Base-by-base conservation (phyloP, 257 asterid species). In the Solanum sitiens region DNA sequence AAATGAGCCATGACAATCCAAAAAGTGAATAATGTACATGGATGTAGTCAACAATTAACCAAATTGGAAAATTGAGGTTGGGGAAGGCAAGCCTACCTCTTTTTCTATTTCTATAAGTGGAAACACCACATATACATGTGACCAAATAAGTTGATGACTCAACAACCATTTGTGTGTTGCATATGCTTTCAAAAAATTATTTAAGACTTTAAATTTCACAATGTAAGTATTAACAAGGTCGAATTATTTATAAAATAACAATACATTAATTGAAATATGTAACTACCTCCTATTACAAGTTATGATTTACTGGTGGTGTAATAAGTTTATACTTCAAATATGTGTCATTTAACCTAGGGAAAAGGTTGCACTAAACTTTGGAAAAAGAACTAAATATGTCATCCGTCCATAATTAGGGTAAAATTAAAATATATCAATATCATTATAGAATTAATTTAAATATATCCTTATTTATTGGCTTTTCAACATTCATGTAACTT, bases 111-210 rank as follows among this genome's bases (percentile, higher is more conserved):
- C 27, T 53, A 45, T 89, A 89, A 91, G 92, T 91, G 85, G 89
- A 70, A 63, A 91, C 61, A 77, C n/a, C 37, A 44, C 63, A 77
- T 20, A 47, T 47, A 44, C 39, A 77, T 20, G 12, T 47, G 14
- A 44, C 84, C 44, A 87, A 25, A 84, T 85, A 83, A 91, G 87
- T 87, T 70, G 86, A 91, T 93, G 94, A 90, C 92, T 89, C 92
- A 84, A 87, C 89, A 76, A 82, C 90, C 92, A 91, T 91, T 86
- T 23, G 4, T n/a, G 33, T 23, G 77, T 80, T 37, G 90, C 72
- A 65, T 85, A 86, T 85, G 85, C 74, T 45, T 83, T 11, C 45
- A 88, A 85, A 83, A 71, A 30, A 30, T 70, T 4, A 21, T 50
- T 50, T 15, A 50, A 16, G 61, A 50, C 8, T 50, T 50, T 16